phyloP scores from a whole-genome alignment of 257 asterid species.

The Rauvolfia tetraphylla region DNA sequence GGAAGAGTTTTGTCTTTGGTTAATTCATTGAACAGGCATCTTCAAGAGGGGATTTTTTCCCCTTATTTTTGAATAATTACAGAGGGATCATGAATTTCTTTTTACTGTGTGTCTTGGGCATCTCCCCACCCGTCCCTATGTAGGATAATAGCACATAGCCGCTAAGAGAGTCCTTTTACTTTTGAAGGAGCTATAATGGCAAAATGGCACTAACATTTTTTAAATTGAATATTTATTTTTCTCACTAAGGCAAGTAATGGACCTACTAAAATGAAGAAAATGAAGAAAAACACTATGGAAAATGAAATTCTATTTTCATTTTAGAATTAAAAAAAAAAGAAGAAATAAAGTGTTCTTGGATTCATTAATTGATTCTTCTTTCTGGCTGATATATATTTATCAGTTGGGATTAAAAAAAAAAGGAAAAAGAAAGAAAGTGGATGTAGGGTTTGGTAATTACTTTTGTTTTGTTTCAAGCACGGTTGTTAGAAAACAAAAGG shows the following conservation, averaged over 20 bases:
- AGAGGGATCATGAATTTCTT: background rate
- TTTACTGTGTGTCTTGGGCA: background rate
- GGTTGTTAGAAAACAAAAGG: background rate
- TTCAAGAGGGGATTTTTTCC: background rate
- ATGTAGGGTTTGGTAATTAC: background rate
- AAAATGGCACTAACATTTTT: no score
- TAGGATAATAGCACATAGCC: background rate
- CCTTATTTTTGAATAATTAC: background rate
- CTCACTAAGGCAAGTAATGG: no score
- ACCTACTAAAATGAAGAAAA: no score
- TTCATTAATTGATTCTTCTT: background rate
- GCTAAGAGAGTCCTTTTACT: no score
- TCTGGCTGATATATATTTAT: background rate
- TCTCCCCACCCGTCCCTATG: background rate
- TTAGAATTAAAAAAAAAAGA: background rate
- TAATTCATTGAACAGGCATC: constrained; percentile 9
- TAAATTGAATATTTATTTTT: no score
- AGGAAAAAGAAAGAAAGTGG: background rate
- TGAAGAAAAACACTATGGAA: background rate
- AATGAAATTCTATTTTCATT: background rate
- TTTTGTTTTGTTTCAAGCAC: background rate
- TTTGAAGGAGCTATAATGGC: no score
- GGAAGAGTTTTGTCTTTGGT: background rate
- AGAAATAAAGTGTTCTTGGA: background rate
- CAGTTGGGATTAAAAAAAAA: background rate